Conservation (phyloP, 2,329 filamentous ascomycete genomes). For the Gaeumannomyces sp. region DNA sequence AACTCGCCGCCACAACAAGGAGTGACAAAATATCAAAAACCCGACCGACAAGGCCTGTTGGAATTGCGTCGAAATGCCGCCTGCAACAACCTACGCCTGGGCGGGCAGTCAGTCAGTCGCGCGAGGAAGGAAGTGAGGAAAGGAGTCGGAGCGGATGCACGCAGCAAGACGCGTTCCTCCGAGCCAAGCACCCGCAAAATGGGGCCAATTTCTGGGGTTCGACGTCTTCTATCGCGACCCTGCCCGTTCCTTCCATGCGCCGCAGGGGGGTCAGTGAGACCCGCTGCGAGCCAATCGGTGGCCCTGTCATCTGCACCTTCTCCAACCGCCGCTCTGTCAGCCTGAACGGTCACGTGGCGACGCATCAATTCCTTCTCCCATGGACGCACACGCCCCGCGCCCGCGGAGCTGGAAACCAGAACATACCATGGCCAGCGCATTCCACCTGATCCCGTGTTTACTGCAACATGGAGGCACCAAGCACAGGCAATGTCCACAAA, state of each 20-base stretch:
- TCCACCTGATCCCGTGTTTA: too few relatives aligned
- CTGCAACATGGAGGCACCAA: too few relatives aligned
- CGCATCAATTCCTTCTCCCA: background rate
- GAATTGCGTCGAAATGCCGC: background rate
- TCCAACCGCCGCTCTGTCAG: background rate
- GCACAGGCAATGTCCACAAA: too few relatives aligned
- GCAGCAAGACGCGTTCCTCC: background rate
- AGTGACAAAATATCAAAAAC: background rate
- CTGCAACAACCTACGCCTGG: background rate
- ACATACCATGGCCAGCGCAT: too few relatives aligned
- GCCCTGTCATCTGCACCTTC: background rate
- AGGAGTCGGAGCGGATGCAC: background rate
- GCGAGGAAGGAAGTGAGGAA: background rate
- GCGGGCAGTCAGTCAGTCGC: background rate
- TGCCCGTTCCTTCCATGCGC: too few relatives aligned
- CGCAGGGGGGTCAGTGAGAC: background rate
- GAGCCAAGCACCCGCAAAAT: background rate
- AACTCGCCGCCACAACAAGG: background rate
- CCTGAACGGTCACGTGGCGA: background rate
- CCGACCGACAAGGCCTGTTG: background rate
- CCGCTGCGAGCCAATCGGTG: conserved; percentile 4
- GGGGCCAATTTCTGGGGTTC: background rate
- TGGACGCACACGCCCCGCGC: too few relatives aligned
- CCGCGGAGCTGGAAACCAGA: too few relatives aligned
- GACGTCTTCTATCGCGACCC: background rate